Evolutionary conservation across 331 rosid genomes (phyloP).

Genomic region (Acacia concinna): DNA sequence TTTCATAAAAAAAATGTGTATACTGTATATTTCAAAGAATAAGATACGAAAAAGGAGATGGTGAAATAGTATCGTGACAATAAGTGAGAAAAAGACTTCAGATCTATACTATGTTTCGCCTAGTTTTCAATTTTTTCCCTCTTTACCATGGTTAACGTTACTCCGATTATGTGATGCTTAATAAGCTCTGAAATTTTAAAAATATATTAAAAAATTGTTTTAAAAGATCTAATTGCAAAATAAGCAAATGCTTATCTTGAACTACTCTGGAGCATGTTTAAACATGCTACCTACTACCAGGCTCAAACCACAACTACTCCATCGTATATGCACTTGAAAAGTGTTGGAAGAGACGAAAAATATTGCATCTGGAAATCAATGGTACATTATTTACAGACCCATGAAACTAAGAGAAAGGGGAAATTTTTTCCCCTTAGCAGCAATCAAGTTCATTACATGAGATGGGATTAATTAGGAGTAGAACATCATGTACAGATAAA

Average conservation of each 20-base stretch:
- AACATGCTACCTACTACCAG: not conserved
- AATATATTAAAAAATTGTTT: not conserved
- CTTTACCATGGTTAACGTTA: too few species aligned
- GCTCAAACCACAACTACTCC: not conserved
- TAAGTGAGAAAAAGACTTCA: too few species aligned
- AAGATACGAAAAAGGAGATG: not conserved
- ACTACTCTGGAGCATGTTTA: not conserved
- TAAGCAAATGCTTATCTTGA: not conserved
- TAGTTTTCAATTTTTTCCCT: too few species aligned
- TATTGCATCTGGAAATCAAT: conserved; percentile 44
- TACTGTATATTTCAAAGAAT: too few species aligned
- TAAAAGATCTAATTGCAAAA: not conserved
- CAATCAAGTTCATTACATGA: conserved; percentile 49
- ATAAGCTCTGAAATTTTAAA: too few species aligned
- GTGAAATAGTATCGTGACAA: too few species aligned
- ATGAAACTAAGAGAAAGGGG: conserved; percentile 38
- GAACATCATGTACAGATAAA: conserved; percentile 45
- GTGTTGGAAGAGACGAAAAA: not conserved
- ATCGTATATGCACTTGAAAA: conserved; percentile 3
- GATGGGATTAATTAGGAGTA: conserved; percentile 45
- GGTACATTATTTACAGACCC: conserved; percentile 58
- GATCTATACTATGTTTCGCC: too few species aligned
- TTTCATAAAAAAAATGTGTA: too few species aligned
- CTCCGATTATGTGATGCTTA: too few species aligned
- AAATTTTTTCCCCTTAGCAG: conserved; percentile 42